Evolutionary conservation across 1,139 yeast genomes (phyloP).

Genomic region (Scheffersomyces segobiensis): DNA sequence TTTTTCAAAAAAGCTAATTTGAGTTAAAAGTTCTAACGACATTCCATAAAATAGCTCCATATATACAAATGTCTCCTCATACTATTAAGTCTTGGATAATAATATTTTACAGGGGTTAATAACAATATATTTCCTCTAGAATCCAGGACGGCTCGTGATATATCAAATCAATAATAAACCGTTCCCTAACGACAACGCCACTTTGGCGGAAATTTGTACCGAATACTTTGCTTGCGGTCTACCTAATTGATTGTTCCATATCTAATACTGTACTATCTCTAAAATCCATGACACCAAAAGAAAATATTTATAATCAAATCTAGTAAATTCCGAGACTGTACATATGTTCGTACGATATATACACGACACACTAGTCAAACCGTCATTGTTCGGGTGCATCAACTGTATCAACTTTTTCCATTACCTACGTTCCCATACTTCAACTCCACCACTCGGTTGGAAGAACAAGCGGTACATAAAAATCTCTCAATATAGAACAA

Average conservation of each 20-base stretch:
- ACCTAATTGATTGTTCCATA: background rate
- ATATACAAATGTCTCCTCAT: background rate
- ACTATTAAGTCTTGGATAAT: background rate
- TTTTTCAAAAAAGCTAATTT: background rate
- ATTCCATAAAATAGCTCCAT: background rate
- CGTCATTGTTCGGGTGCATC: background rate
- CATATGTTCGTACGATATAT: background rate
- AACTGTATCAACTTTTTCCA: background rate
- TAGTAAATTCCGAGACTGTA: background rate
- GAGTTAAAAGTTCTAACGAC: background rate
- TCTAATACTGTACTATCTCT: background rate
- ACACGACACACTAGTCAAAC: background rate
- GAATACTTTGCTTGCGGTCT: background rate
- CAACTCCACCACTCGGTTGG: background rate
- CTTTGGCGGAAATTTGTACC: background rate
- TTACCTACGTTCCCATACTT: background rate
- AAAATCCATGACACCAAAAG: background rate
- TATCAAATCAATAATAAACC: background rate
- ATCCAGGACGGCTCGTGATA: background rate
- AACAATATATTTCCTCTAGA: background rate
- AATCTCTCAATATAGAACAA: background rate
- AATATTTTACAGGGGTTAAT: background rate
- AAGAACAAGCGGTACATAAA: background rate
- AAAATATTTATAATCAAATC: background rate
- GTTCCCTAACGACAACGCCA: background rate